These are phyloP conservation scores for Phytophthora constricta DNA, from an alignment of 352 stramenopile species.

Conservation along the genomic window DNA sequence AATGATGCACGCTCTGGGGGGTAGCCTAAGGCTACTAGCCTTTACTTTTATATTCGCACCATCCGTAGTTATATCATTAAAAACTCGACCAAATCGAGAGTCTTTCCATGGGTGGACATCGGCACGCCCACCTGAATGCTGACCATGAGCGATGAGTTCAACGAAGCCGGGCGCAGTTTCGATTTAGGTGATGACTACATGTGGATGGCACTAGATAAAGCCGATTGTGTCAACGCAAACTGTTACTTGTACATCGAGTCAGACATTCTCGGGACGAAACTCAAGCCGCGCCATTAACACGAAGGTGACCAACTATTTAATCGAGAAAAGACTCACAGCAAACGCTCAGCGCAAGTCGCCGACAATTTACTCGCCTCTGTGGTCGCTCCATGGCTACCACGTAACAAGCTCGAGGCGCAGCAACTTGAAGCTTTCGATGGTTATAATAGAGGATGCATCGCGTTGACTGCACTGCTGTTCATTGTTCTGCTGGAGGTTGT, in stretches of 20 bases:
- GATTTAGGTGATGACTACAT: conserved; percentile 17
- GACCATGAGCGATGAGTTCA: conserved; percentile 23
- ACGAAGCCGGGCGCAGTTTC: conserved; percentile 12
- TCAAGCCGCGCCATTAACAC: conserved; percentile 35
- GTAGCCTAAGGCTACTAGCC: too few species aligned
- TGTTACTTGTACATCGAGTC: too few species aligned
- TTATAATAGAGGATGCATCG: conserved; percentile 38
- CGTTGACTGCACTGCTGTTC: conserved; percentile 36
- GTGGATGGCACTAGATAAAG: conserved; percentile 18
- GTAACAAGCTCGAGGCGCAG: conserved; percentile 51
- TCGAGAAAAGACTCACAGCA: conserved; percentile 31
- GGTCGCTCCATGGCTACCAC: conserved; percentile 37
- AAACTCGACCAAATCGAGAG: conserved; percentile 19
- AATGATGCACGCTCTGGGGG: too few species aligned
- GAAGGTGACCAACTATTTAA: conserved; percentile 23
- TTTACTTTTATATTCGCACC: too few species aligned
- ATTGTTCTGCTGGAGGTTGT: conserved; percentile 36
- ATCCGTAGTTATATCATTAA: too few species aligned
- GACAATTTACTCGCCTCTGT: conserved; percentile 39
- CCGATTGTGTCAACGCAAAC: conserved; percentile 19
- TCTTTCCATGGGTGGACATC: conserved; percentile 60
- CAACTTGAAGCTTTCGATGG: conserved; percentile 43
- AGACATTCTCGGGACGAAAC: too few species aligned
- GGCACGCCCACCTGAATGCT: conserved; percentile 40
- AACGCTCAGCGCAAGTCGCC: conserved; percentile 30